Evolutionary conservation across 106 monocot species (phyloP).

Genomic region (Allium fistulosum): DNA sequence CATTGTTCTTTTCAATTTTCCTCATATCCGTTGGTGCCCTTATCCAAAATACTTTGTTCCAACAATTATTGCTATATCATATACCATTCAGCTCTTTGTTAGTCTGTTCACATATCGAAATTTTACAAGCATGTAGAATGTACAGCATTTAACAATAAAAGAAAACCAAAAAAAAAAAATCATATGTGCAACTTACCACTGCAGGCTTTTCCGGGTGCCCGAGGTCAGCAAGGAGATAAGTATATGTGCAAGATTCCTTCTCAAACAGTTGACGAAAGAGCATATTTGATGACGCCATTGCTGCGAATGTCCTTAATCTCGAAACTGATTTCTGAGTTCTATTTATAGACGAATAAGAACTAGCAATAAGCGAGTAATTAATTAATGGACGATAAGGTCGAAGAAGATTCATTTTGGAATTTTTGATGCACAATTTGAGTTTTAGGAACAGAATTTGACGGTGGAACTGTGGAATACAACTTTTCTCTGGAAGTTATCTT

Average conservation of each 20-base stretch:
- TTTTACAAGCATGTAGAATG: neutral
- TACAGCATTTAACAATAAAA: neutral
- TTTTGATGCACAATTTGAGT: too few relatives aligned
- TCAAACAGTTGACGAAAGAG: conserved; percentile 90
- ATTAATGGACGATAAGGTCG: neutral
- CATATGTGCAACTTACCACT: conserved; percentile 35
- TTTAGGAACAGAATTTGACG: too few relatives aligned
- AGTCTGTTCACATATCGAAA: too few relatives aligned
- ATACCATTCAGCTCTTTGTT: too few relatives aligned
- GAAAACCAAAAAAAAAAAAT: too few relatives aligned
- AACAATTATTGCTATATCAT: too few relatives aligned
- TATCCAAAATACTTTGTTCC: too few relatives aligned
- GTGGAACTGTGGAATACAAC: too few relatives aligned
- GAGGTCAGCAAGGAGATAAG: conserved; percentile 81
- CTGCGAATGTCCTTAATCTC: conserved; percentile 4
- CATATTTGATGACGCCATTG: conserved; percentile 20
- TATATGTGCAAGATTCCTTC: conserved; percentile 90
- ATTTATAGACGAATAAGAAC: neutral
- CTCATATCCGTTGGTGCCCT: too few relatives aligned
- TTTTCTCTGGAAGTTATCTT: too few relatives aligned
- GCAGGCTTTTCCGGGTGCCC: conserved; percentile 77
- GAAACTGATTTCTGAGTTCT: neutral
- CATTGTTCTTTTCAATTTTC: too few relatives aligned
- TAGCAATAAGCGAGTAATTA: neutral
- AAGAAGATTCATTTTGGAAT: neutral